A percentile compares a stretch with the other conserved stretches of the same genome.
phyloP scores from a whole-genome alignment of 352 stramenopile species.

The Globisporangium viniferum region DNA sequence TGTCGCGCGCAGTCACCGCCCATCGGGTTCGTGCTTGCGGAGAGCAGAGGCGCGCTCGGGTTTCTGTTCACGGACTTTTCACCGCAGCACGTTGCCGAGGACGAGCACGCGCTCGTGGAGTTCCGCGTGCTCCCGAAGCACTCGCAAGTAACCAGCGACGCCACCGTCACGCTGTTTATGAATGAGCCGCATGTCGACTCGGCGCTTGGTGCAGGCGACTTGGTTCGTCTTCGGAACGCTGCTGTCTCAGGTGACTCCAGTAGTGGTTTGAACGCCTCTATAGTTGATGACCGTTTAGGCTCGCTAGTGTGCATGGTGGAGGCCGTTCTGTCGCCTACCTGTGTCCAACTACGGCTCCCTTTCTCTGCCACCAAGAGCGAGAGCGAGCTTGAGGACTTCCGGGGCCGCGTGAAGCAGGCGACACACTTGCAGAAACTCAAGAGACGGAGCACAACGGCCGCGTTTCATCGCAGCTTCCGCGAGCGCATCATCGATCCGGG shows the following conservation, averaged over 20 bases:
- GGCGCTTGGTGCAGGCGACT: conserved; percentile 7
- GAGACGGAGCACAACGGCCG: conserved; percentile 10
- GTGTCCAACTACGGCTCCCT: conserved; percentile 2
- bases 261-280: background rate
- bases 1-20: conserved; percentile 35
- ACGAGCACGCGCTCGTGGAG: conserved; percentile 19
- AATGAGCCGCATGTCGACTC: conserved; percentile 20
- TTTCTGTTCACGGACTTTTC: conserved; percentile 40
- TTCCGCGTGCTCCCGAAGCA: conserved; percentile 18
- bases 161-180: conserved; percentile 13
- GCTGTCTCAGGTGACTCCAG: background rate
- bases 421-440: conserved; percentile 16
- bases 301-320: conserved; percentile 9
- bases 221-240: conserved; percentile 6
- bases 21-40: conserved; percentile 34
- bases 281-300: background rate
- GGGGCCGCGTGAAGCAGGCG: background rate
- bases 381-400: background rate
- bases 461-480: conserved; percentile 22
- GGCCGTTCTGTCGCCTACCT: background rate
- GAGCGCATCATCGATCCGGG: conserved; percentile 20
- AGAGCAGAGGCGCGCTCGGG: conserved; percentile 35
- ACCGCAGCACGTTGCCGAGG: conserved; percentile 5
- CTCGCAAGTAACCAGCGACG: conserved; percentile 11
- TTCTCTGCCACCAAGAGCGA: background rate